Evolutionary conservation across 345 rosid genomes (phyloP).

Genomic region (Aurinia saxatilis): DNA sequence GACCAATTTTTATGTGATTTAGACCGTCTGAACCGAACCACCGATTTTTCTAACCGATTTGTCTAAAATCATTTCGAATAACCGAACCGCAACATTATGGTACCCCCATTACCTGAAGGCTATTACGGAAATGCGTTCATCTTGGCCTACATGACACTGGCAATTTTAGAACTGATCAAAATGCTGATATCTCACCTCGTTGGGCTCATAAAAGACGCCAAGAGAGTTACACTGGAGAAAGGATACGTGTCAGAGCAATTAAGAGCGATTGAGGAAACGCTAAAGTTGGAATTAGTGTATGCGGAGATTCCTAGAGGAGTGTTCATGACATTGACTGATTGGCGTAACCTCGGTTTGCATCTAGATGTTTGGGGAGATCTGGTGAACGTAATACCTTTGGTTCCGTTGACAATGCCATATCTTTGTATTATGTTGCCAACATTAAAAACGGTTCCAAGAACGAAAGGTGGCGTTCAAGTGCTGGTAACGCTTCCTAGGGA

Average conservation of each 20-base stretch:
- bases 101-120: constrained; percentile 36
- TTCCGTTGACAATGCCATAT: constrained; percentile 24
- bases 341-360: constrained; percentile 33
- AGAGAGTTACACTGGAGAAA: constrained; percentile 5
- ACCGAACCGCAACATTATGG: constrained; percentile 11
- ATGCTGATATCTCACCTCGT: constrained; percentile 18
- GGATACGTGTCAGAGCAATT: constrained; percentile 7
- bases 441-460: constrained; percentile 17
- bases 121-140: constrained; percentile 42
- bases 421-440: constrained; percentile 31
- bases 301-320: constrained; percentile 5
- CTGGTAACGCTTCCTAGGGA: constrained; percentile 33
- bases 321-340: constrained; percentile 30
- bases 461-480: constrained; percentile 34
- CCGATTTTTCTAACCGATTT: constrained; percentile 17
- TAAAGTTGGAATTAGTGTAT: constrained; percentile 1
- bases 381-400: constrained; percentile 33
- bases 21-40: constrained; percentile 26
- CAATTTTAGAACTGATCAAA: constrained; percentile 26
- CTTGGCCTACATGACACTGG: neutral
- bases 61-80: constrained; percentile 23
- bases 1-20: too few relatives aligned
- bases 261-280: constrained; percentile 8
- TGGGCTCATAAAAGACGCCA: constrained; percentile 32
- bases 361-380: constrained; percentile 29